These are phyloP conservation scores for Diutina mesorugosa DNA, from an alignment of 1,139 yeast genomes.

Conservation along the genomic window DNA sequence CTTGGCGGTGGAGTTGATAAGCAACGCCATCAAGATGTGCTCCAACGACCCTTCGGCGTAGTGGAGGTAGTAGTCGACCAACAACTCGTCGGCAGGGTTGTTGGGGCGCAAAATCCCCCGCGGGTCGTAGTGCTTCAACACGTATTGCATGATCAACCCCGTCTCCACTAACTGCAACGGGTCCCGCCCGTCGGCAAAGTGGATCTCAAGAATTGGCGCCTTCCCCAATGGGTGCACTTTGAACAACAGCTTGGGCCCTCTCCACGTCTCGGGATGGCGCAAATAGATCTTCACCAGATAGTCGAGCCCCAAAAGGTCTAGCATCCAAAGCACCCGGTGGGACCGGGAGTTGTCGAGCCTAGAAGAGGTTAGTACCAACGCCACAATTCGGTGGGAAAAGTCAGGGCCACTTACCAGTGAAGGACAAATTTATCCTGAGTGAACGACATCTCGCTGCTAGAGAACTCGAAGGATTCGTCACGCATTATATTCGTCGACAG, in stretches of 20 bases:
- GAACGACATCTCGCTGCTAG: background rate
- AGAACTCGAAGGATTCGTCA: background rate
- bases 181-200: slow-evolving; percentile 28
- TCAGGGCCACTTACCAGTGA: slow-evolving; percentile 7
- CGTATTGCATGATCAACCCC: slow-evolving; percentile 8
- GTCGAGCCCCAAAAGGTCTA: slow-evolving; percentile 38
- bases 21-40: slow-evolving; percentile 7
- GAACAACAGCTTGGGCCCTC: slow-evolving; percentile 32
- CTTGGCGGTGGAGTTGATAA: slow-evolving; percentile 7
- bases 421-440: slow-evolving; percentile 6
- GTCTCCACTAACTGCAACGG: slow-evolving; percentile 7
- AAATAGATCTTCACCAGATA: slow-evolving; percentile 38
- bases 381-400: background rate
- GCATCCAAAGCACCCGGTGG: slow-evolving; percentile 39
- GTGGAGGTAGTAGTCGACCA: slow-evolving; percentile 8
- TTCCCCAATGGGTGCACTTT: slow-evolving; percentile 46
- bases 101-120: slow-evolving; percentile 4
- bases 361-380: background rate
- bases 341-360: slow-evolving; percentile 43
- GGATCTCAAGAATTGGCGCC: slow-evolving; percentile 38
- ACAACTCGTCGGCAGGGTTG: slow-evolving; percentile 5
- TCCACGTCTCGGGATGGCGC: slow-evolving; percentile 28
- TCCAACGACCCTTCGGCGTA: slow-evolving; percentile 9
- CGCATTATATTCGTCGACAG: background rate
- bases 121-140: slow-evolving; percentile 7